Conservation (phyloP, 805 yeast species). For the Peterozyma xylosa region DNA sequence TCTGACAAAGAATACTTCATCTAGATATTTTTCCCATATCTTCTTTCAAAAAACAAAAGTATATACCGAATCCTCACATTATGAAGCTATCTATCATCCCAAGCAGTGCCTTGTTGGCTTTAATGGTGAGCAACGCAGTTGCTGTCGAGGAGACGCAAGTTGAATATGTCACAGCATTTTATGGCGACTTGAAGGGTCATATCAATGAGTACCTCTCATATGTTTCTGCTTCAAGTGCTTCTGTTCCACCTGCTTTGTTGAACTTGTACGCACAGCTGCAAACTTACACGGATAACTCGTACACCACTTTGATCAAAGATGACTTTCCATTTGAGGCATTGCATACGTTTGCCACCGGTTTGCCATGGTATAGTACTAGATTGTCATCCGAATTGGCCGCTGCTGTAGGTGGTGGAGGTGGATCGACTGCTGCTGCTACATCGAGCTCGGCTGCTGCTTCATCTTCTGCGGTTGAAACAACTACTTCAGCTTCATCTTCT, state of each 20-base stretch:
- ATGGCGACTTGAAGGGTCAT: conserved; percentile 26
- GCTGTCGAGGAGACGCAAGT: neutral
- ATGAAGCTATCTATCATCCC: too few species aligned
- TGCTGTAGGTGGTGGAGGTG: conserved; percentile 7
- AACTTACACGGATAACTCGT: conserved; percentile 36
- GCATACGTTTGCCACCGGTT: conserved; percentile 18
- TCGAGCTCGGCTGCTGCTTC: conserved; percentile 10
- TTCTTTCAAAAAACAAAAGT: too few species aligned
- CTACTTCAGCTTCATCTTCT: neutral
- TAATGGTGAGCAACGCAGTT: too few species aligned
- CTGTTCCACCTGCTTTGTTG: conserved; percentile 22
- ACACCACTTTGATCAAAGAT: conserved; percentile 30
- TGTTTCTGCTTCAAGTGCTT: conserved; percentile 18
- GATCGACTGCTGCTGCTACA: conserved; percentile 10
- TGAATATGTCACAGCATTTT: conserved; percentile 24
- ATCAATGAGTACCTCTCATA: conserved; percentile 23
- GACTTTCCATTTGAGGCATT: conserved; percentile 11
- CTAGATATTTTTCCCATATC: too few species aligned
- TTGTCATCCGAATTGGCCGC: conserved; percentile 13
- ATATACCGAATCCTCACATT: too few species aligned
- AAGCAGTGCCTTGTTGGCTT: too few species aligned
- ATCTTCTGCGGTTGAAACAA: neutral
- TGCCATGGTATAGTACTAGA: conserved; percentile 28
- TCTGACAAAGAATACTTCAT: too few species aligned
- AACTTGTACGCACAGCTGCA: conserved; percentile 22